These are phyloP conservation scores for Sordariomycetes sp. DNA, from an alignment of 2,329 filamentous ascomycete genomes.

Conservation along the genomic window DNA sequence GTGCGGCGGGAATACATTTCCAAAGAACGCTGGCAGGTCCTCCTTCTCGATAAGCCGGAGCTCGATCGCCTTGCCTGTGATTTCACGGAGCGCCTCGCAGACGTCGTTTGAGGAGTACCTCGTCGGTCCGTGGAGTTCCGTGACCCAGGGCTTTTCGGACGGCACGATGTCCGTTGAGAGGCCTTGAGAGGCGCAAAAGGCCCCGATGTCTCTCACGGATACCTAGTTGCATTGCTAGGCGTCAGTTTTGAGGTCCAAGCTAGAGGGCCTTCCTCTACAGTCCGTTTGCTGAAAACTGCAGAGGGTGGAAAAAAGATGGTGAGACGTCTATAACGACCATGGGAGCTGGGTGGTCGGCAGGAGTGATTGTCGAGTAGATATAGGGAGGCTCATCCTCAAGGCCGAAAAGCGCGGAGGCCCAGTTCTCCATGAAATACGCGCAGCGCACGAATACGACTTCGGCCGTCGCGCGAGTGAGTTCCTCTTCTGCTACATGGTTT, in stretches of 20 bases:
- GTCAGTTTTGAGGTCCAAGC: neutral
- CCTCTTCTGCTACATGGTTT: constrained; percentile 11
- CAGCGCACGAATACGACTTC: constrained; percentile 12
- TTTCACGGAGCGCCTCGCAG: constrained; percentile 9
- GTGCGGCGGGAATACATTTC: neutral
- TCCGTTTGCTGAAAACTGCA: too few relatives aligned
- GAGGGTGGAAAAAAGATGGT: too few relatives aligned
- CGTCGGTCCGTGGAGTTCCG: constrained; percentile 10
- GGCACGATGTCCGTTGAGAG: neutral
- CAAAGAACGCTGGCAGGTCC: neutral
- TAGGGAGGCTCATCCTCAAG: neutral
- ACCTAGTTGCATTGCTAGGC: neutral
- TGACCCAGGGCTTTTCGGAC: neutral
- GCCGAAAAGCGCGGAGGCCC: neutral
- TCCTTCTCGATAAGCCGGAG: constrained; percentile 9
- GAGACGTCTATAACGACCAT: constrained; percentile 16
- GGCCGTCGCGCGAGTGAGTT: constrained; percentile 9
- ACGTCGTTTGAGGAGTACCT: constrained; percentile 9
- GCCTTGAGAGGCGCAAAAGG: neutral
- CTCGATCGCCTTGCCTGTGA: constrained; percentile 8
- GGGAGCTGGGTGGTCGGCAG: constrained; percentile 14
- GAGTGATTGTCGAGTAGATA: constrained; percentile 2
- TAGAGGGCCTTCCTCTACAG: too few relatives aligned
- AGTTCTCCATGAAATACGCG: constrained; percentile 11
- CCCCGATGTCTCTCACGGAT: neutral